phyloP scores from a whole-genome alignment of 345 rosid species.

The Populus davidiana region DNA sequence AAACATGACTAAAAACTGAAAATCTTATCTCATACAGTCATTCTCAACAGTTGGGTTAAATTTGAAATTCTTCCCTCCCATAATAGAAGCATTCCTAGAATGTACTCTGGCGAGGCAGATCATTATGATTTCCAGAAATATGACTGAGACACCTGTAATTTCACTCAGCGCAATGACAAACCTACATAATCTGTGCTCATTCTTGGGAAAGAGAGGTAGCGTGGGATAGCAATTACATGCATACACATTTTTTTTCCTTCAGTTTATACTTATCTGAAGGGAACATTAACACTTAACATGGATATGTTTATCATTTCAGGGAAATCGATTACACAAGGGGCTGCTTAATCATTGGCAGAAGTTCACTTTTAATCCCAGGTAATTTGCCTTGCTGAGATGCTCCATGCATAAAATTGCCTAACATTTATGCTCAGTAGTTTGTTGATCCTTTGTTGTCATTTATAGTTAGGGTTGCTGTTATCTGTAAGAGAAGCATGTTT shows the following conservation, averaged over 20 bases:
- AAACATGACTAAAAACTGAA: not conserved
- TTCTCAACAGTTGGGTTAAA: not conserved
- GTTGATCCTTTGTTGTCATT: not conserved
- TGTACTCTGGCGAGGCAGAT: not conserved
- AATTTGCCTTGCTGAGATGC: conserved; percentile 19
- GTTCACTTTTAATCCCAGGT: conserved; percentile 97
- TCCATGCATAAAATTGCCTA: not conserved
- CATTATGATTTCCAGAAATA: not conserved
- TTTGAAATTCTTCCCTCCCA: not conserved
- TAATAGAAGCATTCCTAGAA: not conserved
- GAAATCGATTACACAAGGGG: conserved; percentile 78
- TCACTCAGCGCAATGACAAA: not conserved
- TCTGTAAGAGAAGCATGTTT: not conserved
- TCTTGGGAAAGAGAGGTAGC: not conserved
- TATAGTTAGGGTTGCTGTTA: not conserved
- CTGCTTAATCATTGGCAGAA: conserved; percentile 94
- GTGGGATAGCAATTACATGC: not conserved
- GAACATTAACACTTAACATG: not conserved
- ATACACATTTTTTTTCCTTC: not conserved
- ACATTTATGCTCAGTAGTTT: not conserved
- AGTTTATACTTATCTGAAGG: not conserved
- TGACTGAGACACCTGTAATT: not conserved
- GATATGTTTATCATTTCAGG: conserved; percentile 38
- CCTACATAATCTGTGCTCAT: not conserved
- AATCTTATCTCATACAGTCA: not conserved